Conservation (phyloP, 176 grass and related monocot genomes). For the Typha latifolia region DNA sequence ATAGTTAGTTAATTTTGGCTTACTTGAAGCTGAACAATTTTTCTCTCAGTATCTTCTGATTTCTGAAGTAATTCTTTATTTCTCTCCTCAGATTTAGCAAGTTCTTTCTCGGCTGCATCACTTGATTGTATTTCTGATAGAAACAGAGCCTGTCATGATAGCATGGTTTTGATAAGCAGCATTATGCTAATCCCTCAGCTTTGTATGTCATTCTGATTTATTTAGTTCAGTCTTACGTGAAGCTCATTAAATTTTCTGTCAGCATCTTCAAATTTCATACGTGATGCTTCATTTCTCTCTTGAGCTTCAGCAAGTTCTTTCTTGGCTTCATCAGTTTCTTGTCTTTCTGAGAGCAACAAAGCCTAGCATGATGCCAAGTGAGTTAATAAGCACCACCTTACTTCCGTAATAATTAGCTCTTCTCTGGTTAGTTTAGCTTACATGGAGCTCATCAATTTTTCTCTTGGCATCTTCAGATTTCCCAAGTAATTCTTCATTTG, state of each 20-base stretch:
- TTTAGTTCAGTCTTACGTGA: constrained; percentile 28
- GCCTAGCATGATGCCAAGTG: constrained; percentile 35
- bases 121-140: constrained; percentile 23
- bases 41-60: constrained; percentile 44
- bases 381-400: background rate
- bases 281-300: constrained; percentile 43
- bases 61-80: constrained; percentile 46
- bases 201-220: too few relatives aligned
- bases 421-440: constrained; percentile 20
- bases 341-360: constrained; percentile 44
- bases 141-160: constrained; percentile 16
- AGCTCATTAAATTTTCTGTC: constrained; percentile 40
- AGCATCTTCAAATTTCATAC: constrained; percentile 37
- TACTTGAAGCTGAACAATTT: constrained; percentile 30
- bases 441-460: constrained; percentile 42
- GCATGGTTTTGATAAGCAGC: background rate
- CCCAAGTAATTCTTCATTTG: constrained; percentile 38
- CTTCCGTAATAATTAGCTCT: background rate
- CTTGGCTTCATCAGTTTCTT: constrained; percentile 21
- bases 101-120: too few relatives aligned
- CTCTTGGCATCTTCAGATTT: constrained; percentile 43
- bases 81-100: constrained; percentile 23
- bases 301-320: constrained; percentile 45
- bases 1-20: constrained; percentile 8
- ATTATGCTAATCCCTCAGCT: too few relatives aligned